These are phyloP conservation scores for Eimeria praecox DNA, from an alignment of 169 alveolate genomes.

Conservation along the genomic window DNA sequence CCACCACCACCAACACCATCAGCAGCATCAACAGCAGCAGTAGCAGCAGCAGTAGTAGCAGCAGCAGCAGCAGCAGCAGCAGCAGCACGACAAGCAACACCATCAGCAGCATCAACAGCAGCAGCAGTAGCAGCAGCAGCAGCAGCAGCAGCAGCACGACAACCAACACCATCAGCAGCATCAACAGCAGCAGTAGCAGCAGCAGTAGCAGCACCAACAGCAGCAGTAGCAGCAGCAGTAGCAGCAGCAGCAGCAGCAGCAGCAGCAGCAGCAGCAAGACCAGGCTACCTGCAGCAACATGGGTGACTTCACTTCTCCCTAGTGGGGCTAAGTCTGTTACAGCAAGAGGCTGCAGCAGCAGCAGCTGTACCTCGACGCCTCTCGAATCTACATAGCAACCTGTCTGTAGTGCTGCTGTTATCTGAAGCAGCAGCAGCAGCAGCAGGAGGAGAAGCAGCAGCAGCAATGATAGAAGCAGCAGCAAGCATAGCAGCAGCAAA, in stretches of 20 bases:
- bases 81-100: too few relatives aligned
- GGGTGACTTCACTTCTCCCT: neutral
- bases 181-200: too few relatives aligned
- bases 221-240: neutral
- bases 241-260: neutral
- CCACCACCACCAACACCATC: too few relatives aligned
- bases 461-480: neutral
- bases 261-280: slow-evolving; percentile 44
- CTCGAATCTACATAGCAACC: slow-evolving; percentile 14
- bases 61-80: slow-evolving; percentile 59
- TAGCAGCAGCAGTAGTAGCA: slow-evolving; percentile 38
- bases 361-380: neutral
- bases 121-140: too few relatives aligned
- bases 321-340: neutral
- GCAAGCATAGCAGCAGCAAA: neutral
- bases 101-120: too few relatives aligned
- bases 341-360: neutral
- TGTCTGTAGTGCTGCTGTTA: slow-evolving; percentile 55
- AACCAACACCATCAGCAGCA: too few relatives aligned
- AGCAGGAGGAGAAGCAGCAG: slow-evolving; percentile 30
- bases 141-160: too few relatives aligned
- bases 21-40: neutral
- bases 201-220: neutral
- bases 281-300: slow-evolving; percentile 33
- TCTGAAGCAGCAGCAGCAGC: slow-evolving; percentile 20